Base-by-base conservation (phyloP, 192 early-diverging fungal species). In the Dissophora globulifera region DNA sequence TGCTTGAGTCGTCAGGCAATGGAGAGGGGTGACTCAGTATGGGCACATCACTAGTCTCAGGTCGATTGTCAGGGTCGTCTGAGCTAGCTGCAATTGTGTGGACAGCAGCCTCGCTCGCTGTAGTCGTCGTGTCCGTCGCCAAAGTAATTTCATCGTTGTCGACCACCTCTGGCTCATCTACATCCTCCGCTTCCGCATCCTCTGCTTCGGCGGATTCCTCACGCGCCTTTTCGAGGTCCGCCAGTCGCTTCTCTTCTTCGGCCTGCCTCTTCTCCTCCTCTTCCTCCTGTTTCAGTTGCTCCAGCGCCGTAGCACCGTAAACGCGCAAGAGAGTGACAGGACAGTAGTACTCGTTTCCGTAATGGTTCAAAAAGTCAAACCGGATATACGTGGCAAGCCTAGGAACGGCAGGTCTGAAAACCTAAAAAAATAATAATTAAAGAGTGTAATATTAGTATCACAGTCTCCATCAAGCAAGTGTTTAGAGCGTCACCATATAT, bases 331-430 rank as follows among this genome's bases (percentile, higher is more conserved):
- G 79, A 29, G 87, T 95, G 9, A 99, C 50, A 11, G 98, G 98
- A 67, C 98, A 99, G 61, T 96, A 98, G 67, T 90, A 94, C 78
- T 99, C 94, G 20, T 80, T 78, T 27, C 98, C 94, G 75, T 98
- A 95, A 60, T 97, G 92, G 16, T 86, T 87, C 15, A 92, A 15
- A 66, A 99, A 96, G 59, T 96, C 94, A 43, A 98, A 86, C 42
- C 90, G 87, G 20, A 99, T 78, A 60, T 94, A 99, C 15, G 91
- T 88, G 8, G 92, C 87, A 88, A 92, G 86, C 20, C 83, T 75
- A 7, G 91, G 91, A 45, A 92, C 84, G 20, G 78, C 56, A 0
- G 96, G 91, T 51, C 84, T 87, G 70, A 98, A 98, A 27, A 94
- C 84, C 89, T 98, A 42, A 19, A 50, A 11, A 17, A 2, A 48